phyloP scores from a whole-genome alignment of 2,329 filamentous ascomycete genomes.

The Ambrosiella cleistominuta region DNA sequence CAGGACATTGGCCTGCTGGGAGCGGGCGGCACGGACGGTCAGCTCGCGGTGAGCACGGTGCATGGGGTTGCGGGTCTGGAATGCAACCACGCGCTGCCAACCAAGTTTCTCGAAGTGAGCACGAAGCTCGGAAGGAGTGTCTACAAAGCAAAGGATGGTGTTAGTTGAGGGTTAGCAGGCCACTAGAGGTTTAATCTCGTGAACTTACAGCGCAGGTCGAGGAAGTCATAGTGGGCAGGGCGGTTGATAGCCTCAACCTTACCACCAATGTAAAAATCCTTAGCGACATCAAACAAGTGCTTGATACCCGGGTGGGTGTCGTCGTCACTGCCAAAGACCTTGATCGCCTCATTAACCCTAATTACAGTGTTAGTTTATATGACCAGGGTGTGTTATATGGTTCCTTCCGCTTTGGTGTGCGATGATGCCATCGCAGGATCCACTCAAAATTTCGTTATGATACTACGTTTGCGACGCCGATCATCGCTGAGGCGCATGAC shows the following conservation, averaged over 20 bases:
- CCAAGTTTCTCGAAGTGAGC: conserved; percentile 98
- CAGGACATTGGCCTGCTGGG: conserved; percentile 92
- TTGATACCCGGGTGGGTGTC: conserved; percentile 82
- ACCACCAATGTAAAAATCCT: conserved; percentile 86
- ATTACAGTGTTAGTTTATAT: conserved; percentile 12
- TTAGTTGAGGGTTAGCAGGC: not conserved
- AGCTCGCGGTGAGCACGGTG: conserved; percentile 95
- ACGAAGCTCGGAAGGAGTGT: conserved; percentile 85
- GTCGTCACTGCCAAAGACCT: conserved; percentile 85
- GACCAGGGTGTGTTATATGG: not conserved
- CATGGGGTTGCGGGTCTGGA: conserved; percentile 99
- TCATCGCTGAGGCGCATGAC: not conserved
- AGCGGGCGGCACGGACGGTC: conserved; percentile 88
- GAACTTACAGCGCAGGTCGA: conserved; percentile 71
- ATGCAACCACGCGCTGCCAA: conserved; percentile 93
- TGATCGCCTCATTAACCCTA: conserved; percentile 73
- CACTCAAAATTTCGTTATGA: conserved; percentile 7
- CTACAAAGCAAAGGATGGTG: conserved; percentile 24
- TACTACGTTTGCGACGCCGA: conserved; percentile 3
- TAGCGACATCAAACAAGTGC: conserved; percentile 64
- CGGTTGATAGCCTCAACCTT: conserved; percentile 92
- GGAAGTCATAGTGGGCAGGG: conserved; percentile 97
- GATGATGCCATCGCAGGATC: conserved; percentile 13
- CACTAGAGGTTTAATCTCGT: not conserved
- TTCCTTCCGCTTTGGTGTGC: conserved; percentile 2